Evolutionary conservation across 495 filamentous ascomycete species (phyloP).

Genomic region (Trichoderma erinaceum): DNA sequence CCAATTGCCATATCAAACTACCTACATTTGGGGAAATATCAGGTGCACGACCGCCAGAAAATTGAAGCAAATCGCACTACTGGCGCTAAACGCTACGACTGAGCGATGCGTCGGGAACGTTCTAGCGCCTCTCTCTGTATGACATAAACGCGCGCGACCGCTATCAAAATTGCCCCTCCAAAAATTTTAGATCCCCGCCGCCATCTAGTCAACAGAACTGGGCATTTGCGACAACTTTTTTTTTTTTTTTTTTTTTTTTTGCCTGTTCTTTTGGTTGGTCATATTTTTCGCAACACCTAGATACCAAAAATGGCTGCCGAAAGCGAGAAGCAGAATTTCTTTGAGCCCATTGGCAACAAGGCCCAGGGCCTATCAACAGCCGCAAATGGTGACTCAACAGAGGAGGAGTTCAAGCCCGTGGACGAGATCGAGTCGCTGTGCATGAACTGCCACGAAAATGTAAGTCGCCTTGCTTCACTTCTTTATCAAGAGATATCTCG

Average conservation of each 20-base stretch:
- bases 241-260: not conserved
- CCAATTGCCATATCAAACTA: not conserved
- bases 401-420: conserved; percentile 49
- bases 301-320: conserved; percentile 16
- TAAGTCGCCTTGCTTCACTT: conserved; percentile 35
- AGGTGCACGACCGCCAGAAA: not conserved
- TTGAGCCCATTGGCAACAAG: conserved; percentile 50
- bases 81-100: not conserved
- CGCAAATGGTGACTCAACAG: conserved; percentile 29
- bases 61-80: not conserved
- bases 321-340: conserved; percentile 32
- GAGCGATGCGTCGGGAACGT: conserved; percentile 1
- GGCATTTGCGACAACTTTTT: conserved; percentile 3
- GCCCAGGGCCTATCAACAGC: conserved; percentile 39
- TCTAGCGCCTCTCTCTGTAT: conserved; percentile 16
- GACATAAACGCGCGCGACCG: conserved; percentile 26
- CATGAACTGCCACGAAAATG: conserved; percentile 63
- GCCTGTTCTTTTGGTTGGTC: not conserved
- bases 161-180: conserved; percentile 27
- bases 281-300: not conserved
- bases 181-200: conserved; percentile 20
- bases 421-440: conserved; percentile 51
- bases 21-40: not conserved
- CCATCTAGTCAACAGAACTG: not conserved
- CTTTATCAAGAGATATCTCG: not conserved